phyloP scores from a whole-genome alignment of 495 filamentous ascomycete species.

The Amorphotheca resinae region DNA sequence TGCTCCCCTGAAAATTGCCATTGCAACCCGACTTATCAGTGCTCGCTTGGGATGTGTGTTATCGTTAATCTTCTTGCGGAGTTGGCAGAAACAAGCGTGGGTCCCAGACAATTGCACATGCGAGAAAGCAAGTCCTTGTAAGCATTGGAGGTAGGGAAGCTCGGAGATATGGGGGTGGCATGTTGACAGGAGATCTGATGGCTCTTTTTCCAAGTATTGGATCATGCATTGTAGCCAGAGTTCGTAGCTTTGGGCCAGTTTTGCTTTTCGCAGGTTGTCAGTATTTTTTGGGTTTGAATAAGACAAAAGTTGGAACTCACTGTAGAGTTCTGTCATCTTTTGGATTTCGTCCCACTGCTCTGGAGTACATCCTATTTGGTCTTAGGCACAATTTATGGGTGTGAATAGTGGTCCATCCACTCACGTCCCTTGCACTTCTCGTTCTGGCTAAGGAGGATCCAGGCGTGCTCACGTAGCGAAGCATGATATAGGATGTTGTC shows the following conservation, averaged over 20 bases:
- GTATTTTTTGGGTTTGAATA: neutral
- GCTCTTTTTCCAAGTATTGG: constrained; percentile 2
- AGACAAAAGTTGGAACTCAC: neutral
- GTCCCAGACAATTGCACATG: neutral
- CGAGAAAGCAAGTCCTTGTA: neutral
- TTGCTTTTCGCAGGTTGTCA: neutral
- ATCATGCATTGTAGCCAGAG: constrained; percentile 7
- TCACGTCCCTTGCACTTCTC: constrained; percentile 9
- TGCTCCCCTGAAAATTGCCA: constrained; percentile 7
- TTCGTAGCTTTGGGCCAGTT: constrained; percentile 6
- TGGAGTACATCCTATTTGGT: constrained; percentile 1
- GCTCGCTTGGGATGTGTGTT: neutral
- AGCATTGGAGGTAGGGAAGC: neutral
- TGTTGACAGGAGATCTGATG: neutral
- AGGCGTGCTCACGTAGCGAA: constrained; percentile 8
- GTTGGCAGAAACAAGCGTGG: neutral
- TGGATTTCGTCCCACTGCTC: neutral
- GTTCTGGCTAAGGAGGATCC: constrained; percentile 5
- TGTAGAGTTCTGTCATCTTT: neutral
- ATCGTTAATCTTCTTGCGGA: neutral
- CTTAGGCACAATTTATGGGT: too few relatives aligned
- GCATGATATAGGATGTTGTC: constrained; percentile 14
- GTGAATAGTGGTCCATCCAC: constrained; percentile 1
- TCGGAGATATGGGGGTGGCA: neutral
- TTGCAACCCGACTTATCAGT: neutral